phyloP scores from a whole-genome alignment of 352 stramenopile species.

The Globisporangium camurandrum region DNA sequence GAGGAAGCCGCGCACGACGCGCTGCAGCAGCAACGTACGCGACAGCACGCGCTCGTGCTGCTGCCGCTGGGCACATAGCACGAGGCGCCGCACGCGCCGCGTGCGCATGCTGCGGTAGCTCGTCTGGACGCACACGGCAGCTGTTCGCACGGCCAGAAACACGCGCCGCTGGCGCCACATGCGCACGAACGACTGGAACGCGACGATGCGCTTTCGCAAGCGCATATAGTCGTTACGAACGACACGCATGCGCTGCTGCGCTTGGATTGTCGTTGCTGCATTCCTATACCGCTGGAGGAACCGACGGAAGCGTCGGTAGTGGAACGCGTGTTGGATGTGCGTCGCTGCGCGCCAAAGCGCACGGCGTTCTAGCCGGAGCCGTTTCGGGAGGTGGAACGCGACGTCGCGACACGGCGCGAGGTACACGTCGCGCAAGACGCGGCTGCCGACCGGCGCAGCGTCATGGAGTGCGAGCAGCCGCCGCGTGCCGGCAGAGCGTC shows the following conservation, averaged over 20 bases:
- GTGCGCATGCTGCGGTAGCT: constrained; percentile 44
- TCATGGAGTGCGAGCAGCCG: constrained; percentile 40
- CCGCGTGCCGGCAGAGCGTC: constrained; percentile 27
- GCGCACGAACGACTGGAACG: constrained; percentile 44
- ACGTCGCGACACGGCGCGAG: constrained; percentile 34
- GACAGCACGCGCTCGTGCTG: constrained; percentile 35
- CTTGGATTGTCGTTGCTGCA: constrained; percentile 55
- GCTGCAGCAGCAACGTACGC: constrained; percentile 36
- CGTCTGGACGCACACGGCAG: constrained; percentile 45
- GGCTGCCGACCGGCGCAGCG: constrained; percentile 28
- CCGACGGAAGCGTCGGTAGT: constrained; percentile 39
- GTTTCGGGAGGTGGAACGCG: constrained; percentile 30
- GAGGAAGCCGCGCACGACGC: constrained; percentile 48
- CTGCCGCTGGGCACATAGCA: constrained; percentile 46
- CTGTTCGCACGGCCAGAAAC: constrained; percentile 35
- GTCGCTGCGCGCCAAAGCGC: constrained; percentile 50
- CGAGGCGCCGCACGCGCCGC: constrained; percentile 41
- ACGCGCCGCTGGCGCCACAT: constrained; percentile 33
- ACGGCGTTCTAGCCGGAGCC: constrained; percentile 49
- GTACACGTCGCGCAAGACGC: constrained; percentile 46
- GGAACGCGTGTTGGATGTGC: constrained; percentile 48
- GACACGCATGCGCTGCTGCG: constrained; percentile 41
- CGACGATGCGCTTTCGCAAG: constrained; percentile 32
- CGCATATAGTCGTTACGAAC: constrained; percentile 22
- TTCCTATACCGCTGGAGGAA: constrained; percentile 43